Base-by-base conservation (phyloP, 2,329 filamentous ascomycete species). In the Claviceps citrina region DNA sequence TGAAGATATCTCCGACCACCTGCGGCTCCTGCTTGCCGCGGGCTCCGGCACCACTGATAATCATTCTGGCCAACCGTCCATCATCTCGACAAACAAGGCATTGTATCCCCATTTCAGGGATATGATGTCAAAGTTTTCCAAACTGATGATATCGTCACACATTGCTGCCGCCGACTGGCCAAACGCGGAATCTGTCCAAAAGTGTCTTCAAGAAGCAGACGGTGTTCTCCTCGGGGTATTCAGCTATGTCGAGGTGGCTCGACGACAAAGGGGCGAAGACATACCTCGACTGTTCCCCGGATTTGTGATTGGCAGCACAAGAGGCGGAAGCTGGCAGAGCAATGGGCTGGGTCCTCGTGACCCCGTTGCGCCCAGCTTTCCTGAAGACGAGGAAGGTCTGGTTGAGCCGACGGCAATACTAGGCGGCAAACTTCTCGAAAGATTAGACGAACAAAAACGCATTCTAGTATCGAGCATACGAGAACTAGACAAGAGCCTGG, bases 101-200 rank as follows among this genome's bases (percentile, higher is more conserved):
- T 67, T 98, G 13, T 96, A 96, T 55, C 91, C 91, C 19, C 87
- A 96, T 60, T 98, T 98, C 62, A 73, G 91, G 40, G 91, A 96
- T 56, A 96, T 96, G 79, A 98, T 98, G 91, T 96, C 91, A 33
- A 87, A 93, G 52, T 98, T 98, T 59, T 96, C 91, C n/a, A 98
- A 98, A 59, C 70, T 98, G 8, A 91, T 98, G 33, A 79, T 98
- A 36, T 98, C 91, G 3, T 96, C 91, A 12, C 91, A 98, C 56
- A 95, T 98, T 56, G 91, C 91, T 30, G 86, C 89, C 5, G 84
- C 89, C 26, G 91, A 98, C 62, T 96, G 86, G 76, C 87, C 89
- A 7, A 86, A 89, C 40, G 79, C 84, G 13, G 91, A 98, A 59
- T 93, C 89, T 1, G 83, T 89, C 45, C 81, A 91, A 40, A 98